phyloP scores from a whole-genome alignment of 78 protist genomes.

The Capsaspora owczarzaki region DNA sequence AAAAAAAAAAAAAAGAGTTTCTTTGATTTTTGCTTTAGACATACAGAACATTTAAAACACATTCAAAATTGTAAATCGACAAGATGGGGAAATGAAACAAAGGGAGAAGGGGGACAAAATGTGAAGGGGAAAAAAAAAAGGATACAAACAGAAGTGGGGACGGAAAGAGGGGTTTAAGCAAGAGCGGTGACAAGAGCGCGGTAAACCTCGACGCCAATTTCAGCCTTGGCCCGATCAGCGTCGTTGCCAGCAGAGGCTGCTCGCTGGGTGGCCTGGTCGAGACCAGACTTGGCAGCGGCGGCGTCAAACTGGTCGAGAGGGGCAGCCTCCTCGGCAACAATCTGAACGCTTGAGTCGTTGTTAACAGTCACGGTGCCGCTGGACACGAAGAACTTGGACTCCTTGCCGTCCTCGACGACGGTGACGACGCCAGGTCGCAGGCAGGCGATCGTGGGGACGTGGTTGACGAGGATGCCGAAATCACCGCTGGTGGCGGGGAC shows the following conservation, averaged over 20 bases:
- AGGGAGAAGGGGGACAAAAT: too few species aligned
- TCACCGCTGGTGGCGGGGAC: slow-evolving; percentile 31
- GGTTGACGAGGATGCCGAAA: slow-evolving; percentile 33
- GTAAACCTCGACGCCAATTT: slow-evolving; percentile 21
- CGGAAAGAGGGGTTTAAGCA: not conserved
- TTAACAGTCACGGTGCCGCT: slow-evolving; percentile 39
- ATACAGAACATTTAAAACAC: too few species aligned
- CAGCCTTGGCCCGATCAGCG: slow-evolving; percentile 10
- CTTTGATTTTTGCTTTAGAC: too few species aligned
- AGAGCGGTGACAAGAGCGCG: slow-evolving; percentile 10
- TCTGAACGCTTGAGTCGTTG: slow-evolving; percentile 18
- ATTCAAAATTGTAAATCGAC: not conserved
- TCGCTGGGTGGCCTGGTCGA: not conserved
- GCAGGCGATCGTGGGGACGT: slow-evolving; percentile 36
- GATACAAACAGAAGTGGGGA: too few species aligned
- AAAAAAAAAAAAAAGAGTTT: too few species aligned
- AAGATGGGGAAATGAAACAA: too few species aligned
- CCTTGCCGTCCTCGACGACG: not conserved
- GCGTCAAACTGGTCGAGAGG: slow-evolving; percentile 19
- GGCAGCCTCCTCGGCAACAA: slow-evolving; percentile 40
- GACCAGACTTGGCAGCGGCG: not conserved
- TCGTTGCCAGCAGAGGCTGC: not conserved
- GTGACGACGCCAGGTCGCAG: slow-evolving; percentile 40
- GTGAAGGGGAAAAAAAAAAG: too few species aligned
- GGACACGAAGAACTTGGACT: slow-evolving; percentile 20